phyloP scores from a whole-genome alignment of 2,329 filamentous ascomycete species.

The Huntiella abstrusa region DNA sequence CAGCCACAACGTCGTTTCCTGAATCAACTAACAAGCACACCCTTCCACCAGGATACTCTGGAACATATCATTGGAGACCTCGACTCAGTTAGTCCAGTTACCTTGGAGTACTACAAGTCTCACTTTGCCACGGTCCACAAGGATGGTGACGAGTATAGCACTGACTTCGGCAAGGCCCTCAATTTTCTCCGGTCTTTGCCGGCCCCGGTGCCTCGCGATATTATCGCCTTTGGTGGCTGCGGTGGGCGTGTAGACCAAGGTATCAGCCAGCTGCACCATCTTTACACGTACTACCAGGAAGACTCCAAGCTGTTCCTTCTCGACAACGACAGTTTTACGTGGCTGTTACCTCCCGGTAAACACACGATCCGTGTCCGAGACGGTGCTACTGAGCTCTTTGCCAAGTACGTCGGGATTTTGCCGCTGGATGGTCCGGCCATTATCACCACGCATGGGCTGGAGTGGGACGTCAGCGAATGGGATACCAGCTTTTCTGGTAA shows the following conservation, averaged over 20 bases:
- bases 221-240: conserved; percentile 70
- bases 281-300: conserved; percentile 44
- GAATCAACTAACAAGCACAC: neutral
- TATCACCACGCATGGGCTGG: conserved; percentile 64
- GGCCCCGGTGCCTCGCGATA: conserved; percentile 26
- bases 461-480: conserved; percentile 85
- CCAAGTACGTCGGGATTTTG: conserved; percentile 67
- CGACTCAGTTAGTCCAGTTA: conserved; percentile 53
- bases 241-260: conserved; percentile 87
- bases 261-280: conserved; percentile 71
- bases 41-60: conserved; percentile 31
- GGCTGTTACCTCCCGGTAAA: conserved; percentile 46
- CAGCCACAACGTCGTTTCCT: neutral
- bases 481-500: conserved; percentile 53
- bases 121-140: conserved; percentile 36
- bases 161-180: conserved; percentile 78
- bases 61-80: conserved; percentile 74
- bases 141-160: conserved; percentile 67
- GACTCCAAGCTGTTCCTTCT: conserved; percentile 52
- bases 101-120: conserved; percentile 42
- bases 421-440: conserved; percentile 59
- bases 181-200: conserved; percentile 31
- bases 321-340: conserved; percentile 63
- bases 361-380: conserved; percentile 48
- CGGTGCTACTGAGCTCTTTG: conserved; percentile 38